Evolutionary conservation across 2,329 filamentous ascomycete genomes (phyloP).

Genomic region (Leptographium galeiforme): DNA sequence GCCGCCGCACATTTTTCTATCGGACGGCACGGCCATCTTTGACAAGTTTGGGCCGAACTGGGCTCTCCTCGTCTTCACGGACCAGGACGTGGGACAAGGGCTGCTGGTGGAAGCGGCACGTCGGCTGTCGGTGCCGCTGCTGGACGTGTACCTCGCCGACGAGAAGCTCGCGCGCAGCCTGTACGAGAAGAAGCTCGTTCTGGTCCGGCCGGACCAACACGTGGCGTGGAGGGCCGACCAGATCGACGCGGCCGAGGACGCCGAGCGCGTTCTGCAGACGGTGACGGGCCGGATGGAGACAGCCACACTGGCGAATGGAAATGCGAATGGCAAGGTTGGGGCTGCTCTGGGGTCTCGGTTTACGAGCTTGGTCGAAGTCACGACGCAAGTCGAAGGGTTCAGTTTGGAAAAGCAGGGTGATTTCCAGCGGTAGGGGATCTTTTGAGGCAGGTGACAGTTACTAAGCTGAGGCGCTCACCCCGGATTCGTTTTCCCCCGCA

Average conservation of each 20-base stretch:
- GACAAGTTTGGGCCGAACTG: constrained; percentile 7
- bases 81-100: not conserved
- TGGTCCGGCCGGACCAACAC: constrained; percentile 10
- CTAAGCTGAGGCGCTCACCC: no score
- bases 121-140: constrained; percentile 2
- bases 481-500: not conserved
- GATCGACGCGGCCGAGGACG: not conserved
- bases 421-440: not conserved
- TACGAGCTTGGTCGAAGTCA: not conserved
- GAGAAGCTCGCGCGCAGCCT: constrained; percentile 5
- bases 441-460: no score
- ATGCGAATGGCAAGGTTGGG: not conserved
- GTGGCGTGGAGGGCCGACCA: constrained; percentile 9
- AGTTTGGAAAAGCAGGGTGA: not conserved
- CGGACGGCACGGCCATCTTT: constrained; percentile 7
- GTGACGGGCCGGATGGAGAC: not conserved
- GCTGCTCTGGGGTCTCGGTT: not conserved
- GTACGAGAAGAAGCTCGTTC: constrained; percentile 6
- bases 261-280: not conserved
- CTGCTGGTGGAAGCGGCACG: not conserved
- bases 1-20: constrained; percentile 8
- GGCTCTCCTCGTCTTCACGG: constrained; percentile 7
- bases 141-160: not conserved
- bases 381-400: not conserved
- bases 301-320: not conserved